phyloP scores from a whole-genome alignment of 345 rosid species.

The Salix brachista region DNA sequence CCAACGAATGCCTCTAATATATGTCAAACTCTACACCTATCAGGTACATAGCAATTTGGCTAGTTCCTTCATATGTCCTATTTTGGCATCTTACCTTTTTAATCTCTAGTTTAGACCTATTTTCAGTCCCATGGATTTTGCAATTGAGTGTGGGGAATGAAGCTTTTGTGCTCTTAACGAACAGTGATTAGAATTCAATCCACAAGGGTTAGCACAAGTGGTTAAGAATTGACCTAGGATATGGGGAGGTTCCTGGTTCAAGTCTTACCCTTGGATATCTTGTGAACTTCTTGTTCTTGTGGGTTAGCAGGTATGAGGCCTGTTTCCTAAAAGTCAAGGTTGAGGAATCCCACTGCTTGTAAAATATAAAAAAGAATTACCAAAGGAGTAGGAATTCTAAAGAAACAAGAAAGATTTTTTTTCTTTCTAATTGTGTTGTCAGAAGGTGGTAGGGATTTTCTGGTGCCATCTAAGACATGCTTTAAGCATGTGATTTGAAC shows the following conservation, averaged over 20 bases:
- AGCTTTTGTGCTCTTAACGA: not conserved
- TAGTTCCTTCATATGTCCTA: not conserved
- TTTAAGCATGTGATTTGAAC: not conserved
- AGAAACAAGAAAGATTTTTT: not conserved
- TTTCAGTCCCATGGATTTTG: not conserved
- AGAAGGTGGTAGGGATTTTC: not conserved
- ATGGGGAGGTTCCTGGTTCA: not conserved
- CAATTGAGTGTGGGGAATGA: not conserved
- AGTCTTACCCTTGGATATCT: not conserved
- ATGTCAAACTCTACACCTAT: constrained; percentile 88
- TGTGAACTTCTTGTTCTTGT: not conserved
- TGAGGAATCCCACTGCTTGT: not conserved
- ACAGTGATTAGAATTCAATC: not conserved
- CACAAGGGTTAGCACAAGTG: not conserved
- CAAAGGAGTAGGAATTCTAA: not conserved
- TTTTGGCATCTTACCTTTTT: not conserved
- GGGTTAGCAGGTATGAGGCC: not conserved
- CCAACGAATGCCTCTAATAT: constrained; percentile 86
- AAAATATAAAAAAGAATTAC: not conserved
- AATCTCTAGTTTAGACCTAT: not conserved
- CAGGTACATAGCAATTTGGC: constrained; percentile 47
- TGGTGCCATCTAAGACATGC: not conserved
- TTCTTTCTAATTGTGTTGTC: not conserved
- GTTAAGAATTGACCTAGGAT: not conserved
- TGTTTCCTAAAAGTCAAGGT: not conserved